Percentiles rank a stretch among this genome's conserved stretches.
phyloP scores from a whole-genome alignment of 139 green algal species.

The Cymbomonas tetramitiformis region DNA sequence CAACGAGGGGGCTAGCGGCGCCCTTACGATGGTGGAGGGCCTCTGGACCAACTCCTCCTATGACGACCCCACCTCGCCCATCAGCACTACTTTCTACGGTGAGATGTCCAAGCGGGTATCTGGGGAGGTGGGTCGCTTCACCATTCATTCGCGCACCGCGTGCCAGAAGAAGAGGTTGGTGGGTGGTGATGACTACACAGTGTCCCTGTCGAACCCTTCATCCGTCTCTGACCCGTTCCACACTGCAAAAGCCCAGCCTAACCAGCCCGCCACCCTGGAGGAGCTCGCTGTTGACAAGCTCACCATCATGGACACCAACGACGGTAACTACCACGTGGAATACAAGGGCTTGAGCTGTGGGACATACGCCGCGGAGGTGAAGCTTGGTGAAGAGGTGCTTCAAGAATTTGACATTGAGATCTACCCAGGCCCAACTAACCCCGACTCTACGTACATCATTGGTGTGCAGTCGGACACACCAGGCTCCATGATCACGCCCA shows the following conservation, averaged over 20 bases:
- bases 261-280: no score
- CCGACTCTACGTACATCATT: neutral
- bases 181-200: conserved; percentile 1
- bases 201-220: conserved; percentile 3
- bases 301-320: conserved; percentile 5
- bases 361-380: conserved; percentile 5
- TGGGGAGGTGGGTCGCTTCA: neutral
- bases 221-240: neutral
- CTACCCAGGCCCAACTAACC: neutral
- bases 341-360: conserved; percentile 4
- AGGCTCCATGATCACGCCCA: neutral
- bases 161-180: conserved; percentile 17
- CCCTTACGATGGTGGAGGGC: neutral
- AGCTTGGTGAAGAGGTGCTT: neutral
- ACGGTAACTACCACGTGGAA: conserved; percentile 20
- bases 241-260: no score
- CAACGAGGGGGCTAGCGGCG: neutral
- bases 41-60: conserved; percentile 11
- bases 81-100: conserved; percentile 1
- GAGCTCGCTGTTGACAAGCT: no score
- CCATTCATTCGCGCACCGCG: conserved; percentile 1
- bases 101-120: neutral
- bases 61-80: conserved; percentile 6
- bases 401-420: neutral
- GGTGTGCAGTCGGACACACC: no score